phyloP scores from a whole-genome alignment of 208 protist species.

The Acanthamoeba healyi region DNA sequence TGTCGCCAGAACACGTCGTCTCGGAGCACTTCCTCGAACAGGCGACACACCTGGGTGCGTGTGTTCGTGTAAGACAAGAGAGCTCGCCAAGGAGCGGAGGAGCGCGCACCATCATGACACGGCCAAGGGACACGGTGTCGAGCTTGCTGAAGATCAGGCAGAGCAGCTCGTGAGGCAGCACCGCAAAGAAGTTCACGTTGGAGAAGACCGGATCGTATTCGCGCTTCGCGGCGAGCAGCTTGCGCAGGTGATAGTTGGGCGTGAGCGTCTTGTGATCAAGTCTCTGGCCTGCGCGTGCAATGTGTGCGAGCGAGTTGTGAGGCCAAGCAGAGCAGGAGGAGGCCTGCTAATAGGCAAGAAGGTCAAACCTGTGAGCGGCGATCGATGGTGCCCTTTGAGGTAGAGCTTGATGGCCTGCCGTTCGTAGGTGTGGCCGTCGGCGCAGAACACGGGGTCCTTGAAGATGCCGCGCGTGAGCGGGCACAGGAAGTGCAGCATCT shows the following conservation, averaged over 20 bases:
- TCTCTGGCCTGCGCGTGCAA: neutral
- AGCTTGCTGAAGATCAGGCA: slow-evolving; percentile 7
- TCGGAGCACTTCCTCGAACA: slow-evolving; percentile 8
- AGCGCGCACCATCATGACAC: neutral
- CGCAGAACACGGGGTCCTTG: slow-evolving; percentile 8
- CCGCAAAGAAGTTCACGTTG: slow-evolving; percentile 3
- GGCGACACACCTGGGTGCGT: neutral
- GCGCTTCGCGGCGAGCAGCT: neutral
- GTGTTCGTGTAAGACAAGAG: neutral
- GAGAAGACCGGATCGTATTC: slow-evolving; percentile 9
- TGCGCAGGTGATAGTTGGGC: slow-evolving; percentile 43
- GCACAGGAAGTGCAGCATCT: slow-evolving; percentile 46
- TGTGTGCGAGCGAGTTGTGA: too few relatives aligned
- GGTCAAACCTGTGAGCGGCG: slow-evolving; percentile 1
- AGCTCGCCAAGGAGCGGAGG: neutral
- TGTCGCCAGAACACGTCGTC: neutral
- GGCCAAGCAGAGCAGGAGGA: too few relatives aligned
- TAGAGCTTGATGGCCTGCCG: slow-evolving; percentile 14
- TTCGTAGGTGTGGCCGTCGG: slow-evolving; percentile 52
- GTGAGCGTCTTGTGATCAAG: neutral
- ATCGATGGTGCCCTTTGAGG: neutral
- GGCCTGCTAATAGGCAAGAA: too few relatives aligned
- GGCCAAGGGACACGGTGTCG: neutral
- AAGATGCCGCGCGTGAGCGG: slow-evolving; percentile 46
- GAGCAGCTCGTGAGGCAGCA: slow-evolving; percentile 4